Evolutionary conservation across 352 stramenopile species (phyloP), one percentile per base, ranked within the genome.

Genomic region (Peronosclerospora sorghi): DNA sequence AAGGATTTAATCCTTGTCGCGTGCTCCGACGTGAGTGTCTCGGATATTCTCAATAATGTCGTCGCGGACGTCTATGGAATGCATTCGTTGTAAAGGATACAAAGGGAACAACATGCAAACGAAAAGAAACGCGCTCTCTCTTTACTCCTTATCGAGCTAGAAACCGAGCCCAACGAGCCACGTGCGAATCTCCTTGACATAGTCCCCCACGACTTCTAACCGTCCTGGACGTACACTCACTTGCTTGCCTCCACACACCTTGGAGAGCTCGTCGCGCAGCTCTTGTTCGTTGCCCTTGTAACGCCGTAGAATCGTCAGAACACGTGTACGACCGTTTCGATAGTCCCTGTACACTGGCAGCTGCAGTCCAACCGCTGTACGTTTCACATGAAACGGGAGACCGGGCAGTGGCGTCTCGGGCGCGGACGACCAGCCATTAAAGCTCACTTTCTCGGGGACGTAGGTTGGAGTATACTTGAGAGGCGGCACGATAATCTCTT

Each of bases 271-370:
- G 32, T 73, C 54, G 34, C 59, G 68, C 47, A 89, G 51, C 51
- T 84, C 76, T n/a, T 72, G 53, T 37, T 86, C 77, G 56, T 93
- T 68, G 48, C 81, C 81, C 45, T 77, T 63, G 64, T 73, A 89
- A 52, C 76, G 76, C 40, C 81, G 75, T 46, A 93, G 41, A 51
- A 91, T 87, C 40, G 81, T 93, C 41, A 93, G 56, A 56, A 91
- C 73, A 45, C 81, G 81, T 58, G 81, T 93, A 56, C 79, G 75
- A 41, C 81, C 81, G 48, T 93, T 93, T 30, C 76, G 51, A 58
- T 75, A 84, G 59, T 93, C 81, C 47, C 75, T 72, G 70, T 93
- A 93, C 57, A 93, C 79, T 13, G 81, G 81, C 23, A 93, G 62
- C 53, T 93, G 80, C 45, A 85, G 45, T 3, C 79, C 79, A 27